Base-by-base conservation (phyloP, 495 filamentous ascomycete genomes). In the Hypomontagnella monticulosa region DNA sequence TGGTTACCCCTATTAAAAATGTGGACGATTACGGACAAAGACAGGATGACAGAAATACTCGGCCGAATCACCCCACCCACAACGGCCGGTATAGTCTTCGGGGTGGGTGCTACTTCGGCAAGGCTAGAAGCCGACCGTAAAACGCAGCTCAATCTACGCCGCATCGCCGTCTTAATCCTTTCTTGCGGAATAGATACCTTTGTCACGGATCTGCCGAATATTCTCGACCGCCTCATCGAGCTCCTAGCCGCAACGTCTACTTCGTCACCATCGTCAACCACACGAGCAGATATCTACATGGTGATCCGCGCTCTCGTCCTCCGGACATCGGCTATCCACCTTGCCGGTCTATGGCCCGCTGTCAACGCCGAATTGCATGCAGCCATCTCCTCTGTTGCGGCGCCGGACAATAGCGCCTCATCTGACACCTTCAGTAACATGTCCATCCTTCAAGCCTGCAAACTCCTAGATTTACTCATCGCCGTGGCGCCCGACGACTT, bases 81-180 rank as follows among this genome's bases (percentile, higher is more conserved):
- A 12, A 91, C 95, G n/a, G 96, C 95, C 0, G 96, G 95, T 12
- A 96, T 98, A 55, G 92, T 99, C 74, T 99, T 99, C 63, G 95
- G 95, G 18, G 95, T 99, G 4, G 95, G 95, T 49, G 96, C 95
- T 5, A 93, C 91, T 33, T 94, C 93, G 18, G 95, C 95, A n/a
- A 84, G 95, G 59, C 80, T 93, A 41, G 95, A 99, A 78, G 93
- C 95, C 7, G 95, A 99, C 75, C 89, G 93, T 49, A 95, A 90
- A 75, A 91, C 93, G 6, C 94, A 97, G 71, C 85, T 97, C 34
- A 97, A 93, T 72, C 86, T 99, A 10, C 89, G 93, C 7, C 85
- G 95, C 51, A 87, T 96, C 51, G 87, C 92, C 16, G 78, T 91
- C 18, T 79, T 97, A 20, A 76, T 97, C 27, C 79, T 97, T 14